These are phyloP conservation scores for Verticillium nubilum DNA, from an alignment of 2,329 filamentous ascomycete species.

Conservation along the genomic window DNA sequence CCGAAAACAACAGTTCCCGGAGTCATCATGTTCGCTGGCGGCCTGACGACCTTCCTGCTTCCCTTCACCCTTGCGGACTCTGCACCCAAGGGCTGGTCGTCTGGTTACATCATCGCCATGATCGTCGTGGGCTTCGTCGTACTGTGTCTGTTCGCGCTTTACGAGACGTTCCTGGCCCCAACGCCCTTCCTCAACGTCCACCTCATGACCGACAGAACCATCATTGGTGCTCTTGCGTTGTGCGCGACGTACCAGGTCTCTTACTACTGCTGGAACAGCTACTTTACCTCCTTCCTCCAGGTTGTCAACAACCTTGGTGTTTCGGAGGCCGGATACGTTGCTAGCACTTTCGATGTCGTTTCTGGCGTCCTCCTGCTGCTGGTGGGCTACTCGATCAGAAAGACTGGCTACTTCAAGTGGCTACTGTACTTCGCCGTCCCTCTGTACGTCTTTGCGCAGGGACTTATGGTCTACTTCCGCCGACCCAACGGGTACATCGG, in stretches of 20 bases:
- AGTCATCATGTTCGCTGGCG: conserved; percentile 50
- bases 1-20: conserved; percentile 34
- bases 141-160: conserved; percentile 49
- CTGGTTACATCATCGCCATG: conserved; percentile 53
- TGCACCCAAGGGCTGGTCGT: conserved; percentile 44
- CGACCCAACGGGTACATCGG: conserved; percentile 24
- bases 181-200: conserved; percentile 49
- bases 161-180: conserved; percentile 52
- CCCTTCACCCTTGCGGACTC: conserved; percentile 53
- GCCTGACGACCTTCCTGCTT: conserved; percentile 56
- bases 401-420: conserved; percentile 44
- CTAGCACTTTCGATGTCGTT: conserved; percentile 45
- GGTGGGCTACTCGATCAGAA: conserved; percentile 39
- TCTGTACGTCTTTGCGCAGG: conserved; percentile 47
- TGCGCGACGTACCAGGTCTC: conserved; percentile 33
- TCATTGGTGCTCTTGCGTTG: conserved; percentile 48
- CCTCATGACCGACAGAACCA: conserved; percentile 45
- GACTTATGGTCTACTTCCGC: conserved; percentile 38
- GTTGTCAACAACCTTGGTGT: conserved; percentile 39
- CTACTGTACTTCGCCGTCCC: conserved; percentile 37
- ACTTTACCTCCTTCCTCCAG: conserved; percentile 51
- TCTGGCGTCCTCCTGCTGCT: conserved; percentile 42
- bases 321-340: conserved; percentile 39
- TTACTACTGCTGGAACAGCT: conserved; percentile 46
- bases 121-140: conserved; percentile 54